Conservation (phyloP, 2,329 filamentous ascomycete species). For the Didymella sp. region DNA sequence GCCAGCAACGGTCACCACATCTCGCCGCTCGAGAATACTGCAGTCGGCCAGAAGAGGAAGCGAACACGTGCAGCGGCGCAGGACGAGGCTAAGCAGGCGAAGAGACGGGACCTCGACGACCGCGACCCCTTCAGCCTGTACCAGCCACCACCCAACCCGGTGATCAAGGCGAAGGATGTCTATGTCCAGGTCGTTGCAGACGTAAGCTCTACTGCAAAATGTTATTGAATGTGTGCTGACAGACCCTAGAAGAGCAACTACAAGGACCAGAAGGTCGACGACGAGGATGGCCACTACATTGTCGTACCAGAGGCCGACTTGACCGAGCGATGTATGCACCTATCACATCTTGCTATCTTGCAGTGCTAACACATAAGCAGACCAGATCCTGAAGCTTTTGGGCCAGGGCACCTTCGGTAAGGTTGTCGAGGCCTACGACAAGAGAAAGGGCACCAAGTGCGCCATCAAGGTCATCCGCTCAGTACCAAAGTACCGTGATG, state of each 20-base stretch:
- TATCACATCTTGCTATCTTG: neutral
- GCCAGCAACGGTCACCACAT: constrained; percentile 68
- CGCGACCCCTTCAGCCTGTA: constrained; percentile 79
- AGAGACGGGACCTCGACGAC: constrained; percentile 73
- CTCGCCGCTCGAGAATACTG: constrained; percentile 64
- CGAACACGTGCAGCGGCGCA: constrained; percentile 81
- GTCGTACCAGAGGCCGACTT: constrained; percentile 85
- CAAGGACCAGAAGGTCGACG: constrained; percentile 78
- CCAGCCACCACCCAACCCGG: constrained; percentile 83
- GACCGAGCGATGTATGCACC: constrained; percentile 81
- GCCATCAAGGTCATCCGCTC: constrained; percentile 98
- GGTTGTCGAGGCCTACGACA: constrained; percentile 90
- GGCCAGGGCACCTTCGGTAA: constrained; percentile 99
- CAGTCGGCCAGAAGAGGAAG: constrained; percentile 87
- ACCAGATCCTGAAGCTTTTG: constrained; percentile 86
- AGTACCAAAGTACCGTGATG: constrained; percentile 97
- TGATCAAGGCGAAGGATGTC: constrained; percentile 80
- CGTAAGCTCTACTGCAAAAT: constrained; percentile 53
- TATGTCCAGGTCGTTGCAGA: constrained; percentile 66
- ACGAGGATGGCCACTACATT: constrained; percentile 97
- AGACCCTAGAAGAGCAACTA: constrained; percentile 53
- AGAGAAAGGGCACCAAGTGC: constrained; percentile 76
- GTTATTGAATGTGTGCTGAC: constrained; percentile 29
- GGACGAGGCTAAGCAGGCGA: constrained; percentile 73
- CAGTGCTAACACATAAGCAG: constrained; percentile 56